A percentile compares a stretch with the other conserved stretches of the same genome.
Conservation (phyloP, 2,329 filamentous ascomycete species). For the Penicillium sp. region DNA sequence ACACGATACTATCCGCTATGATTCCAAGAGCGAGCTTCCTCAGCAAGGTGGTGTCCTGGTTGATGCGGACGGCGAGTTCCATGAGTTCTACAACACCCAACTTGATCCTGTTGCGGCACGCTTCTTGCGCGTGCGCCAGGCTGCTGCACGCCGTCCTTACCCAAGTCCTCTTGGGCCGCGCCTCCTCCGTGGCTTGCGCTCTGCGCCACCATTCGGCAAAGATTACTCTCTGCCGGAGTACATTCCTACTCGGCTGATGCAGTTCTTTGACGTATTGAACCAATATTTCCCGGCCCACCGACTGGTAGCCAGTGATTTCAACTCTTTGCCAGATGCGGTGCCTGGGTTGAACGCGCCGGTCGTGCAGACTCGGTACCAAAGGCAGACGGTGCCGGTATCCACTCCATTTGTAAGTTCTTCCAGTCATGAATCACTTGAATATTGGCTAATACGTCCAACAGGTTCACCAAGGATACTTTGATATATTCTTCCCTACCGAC, state of each 20-base stretch:
- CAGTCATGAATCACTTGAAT: neutral
- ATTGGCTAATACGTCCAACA: slow-evolving; percentile 37
- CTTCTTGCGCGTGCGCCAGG: slow-evolving; percentile 80
- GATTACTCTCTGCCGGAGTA: slow-evolving; percentile 86
- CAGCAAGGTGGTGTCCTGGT: slow-evolving; percentile 88
- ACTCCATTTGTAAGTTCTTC: slow-evolving; percentile 75
- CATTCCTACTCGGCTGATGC: slow-evolving; percentile 90
- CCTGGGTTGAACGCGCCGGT: slow-evolving; percentile 87
- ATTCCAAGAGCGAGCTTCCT: slow-evolving; percentile 73
- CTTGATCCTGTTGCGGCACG: slow-evolving; percentile 80
- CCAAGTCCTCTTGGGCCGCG: slow-evolving; percentile 46
- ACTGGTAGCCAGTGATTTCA: slow-evolving; percentile 86
- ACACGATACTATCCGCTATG: slow-evolving; percentile 91
- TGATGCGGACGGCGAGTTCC: slow-evolving; percentile 81
- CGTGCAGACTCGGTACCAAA: slow-evolving; percentile 88
- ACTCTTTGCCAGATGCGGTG: slow-evolving; percentile 77
- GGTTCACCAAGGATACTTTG: slow-evolving; percentile 98
- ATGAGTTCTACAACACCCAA: slow-evolving; percentile 81
- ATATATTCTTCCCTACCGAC: slow-evolving; percentile 97
- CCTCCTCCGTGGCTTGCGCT: slow-evolving; percentile 61
- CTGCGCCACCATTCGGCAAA: slow-evolving; percentile 65
- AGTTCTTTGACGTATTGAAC: slow-evolving; percentile 90
- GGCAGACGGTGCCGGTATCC: slow-evolving; percentile 81
- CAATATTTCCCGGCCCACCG: slow-evolving; percentile 87
- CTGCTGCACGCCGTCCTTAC: slow-evolving; percentile 55